These are phyloP conservation scores for Monilinia laxa DNA, from an alignment of 2,329 filamentous ascomycete genomes.

Conservation along the genomic window DNA sequence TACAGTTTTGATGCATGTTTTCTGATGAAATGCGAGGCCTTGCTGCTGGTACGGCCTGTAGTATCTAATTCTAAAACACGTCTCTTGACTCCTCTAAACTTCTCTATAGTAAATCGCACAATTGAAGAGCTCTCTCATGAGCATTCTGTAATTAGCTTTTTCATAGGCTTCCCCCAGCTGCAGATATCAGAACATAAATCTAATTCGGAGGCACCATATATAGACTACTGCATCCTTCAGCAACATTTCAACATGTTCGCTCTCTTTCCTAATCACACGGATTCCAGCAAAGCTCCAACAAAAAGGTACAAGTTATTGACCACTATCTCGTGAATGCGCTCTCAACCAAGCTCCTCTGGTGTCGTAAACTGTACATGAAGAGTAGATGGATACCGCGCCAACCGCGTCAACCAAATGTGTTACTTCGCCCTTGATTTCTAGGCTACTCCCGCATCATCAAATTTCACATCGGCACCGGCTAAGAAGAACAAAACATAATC, in stretches of 20 bases:
- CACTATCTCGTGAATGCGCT: neutral
- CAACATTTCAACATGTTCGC: neutral
- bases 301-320: neutral
- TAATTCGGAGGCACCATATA: neutral
- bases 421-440: neutral
- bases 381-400: neutral
- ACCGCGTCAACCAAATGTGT: neutral
- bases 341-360: neutral
- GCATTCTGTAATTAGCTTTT: neutral
- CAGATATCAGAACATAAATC: neutral
- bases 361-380: neutral
- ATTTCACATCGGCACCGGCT: neutral
- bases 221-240: neutral
- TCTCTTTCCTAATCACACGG: neutral
- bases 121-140: too few species aligned
- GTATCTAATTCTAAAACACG: neutral
- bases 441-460: neutral
- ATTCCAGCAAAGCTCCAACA: neutral
- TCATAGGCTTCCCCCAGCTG: neutral
- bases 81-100: neutral
- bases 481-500: slow-evolving; percentile 1
- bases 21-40: neutral
- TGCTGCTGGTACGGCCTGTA: neutral
- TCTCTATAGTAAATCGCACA: neutral
- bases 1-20: neutral